Evolutionary conservation across 768 basidiomycete genomes (phyloP), one percentile per base, ranked within the genome.

Genomic region (Pleurotus sapidus): DNA sequence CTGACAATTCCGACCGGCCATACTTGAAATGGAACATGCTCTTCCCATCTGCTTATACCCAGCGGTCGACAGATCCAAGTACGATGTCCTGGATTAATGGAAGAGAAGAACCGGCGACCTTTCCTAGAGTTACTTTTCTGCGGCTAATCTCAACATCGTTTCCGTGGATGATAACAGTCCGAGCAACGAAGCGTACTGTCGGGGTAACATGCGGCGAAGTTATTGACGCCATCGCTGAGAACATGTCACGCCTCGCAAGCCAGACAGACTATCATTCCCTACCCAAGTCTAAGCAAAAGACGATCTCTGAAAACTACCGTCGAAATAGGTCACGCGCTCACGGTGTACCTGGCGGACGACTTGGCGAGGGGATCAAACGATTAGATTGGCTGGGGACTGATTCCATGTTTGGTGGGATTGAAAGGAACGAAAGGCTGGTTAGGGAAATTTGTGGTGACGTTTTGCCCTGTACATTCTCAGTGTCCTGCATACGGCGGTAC

Each of bases 21-120:
- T 81, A 82, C 65, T 72, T 91, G 45, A 82, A 79, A 47, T 91
- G 89, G 88, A 87, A 88, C 70, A 87, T 91, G 84, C 77, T 88
- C 42, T 89, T 84, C 66, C 72, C 75, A 5, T 79, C 87, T 5
- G 80, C 76, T 40, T 77, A 82, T 58, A 84, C 84, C 55, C 81
- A 81, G 61, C 81, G 84, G 57, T 87, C 85, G 3, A 77, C 73
- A n/a, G 89, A 90, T 57, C 74, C 79, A 3, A 60, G 72, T 2
- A 75, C 79, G 40, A 74, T 82, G 20, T 89, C 88, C 0, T 91
- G 89, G 89, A 75, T 81, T 3, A 75, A 72, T 30, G 88, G 89
- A 5, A 82, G 89, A 11, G 73, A 78, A 12, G 78, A 80, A 18
- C 87, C 87, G 15, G 88, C 86, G 2, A 87, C 87, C 1, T 81